A percentile compares a stretch with the other conserved stretches of the same genome.
These are phyloP conservation scores for Xylariales sp. DNA, from an alignment of 2,329 filamentous ascomycete species.

Conservation along the genomic window DNA sequence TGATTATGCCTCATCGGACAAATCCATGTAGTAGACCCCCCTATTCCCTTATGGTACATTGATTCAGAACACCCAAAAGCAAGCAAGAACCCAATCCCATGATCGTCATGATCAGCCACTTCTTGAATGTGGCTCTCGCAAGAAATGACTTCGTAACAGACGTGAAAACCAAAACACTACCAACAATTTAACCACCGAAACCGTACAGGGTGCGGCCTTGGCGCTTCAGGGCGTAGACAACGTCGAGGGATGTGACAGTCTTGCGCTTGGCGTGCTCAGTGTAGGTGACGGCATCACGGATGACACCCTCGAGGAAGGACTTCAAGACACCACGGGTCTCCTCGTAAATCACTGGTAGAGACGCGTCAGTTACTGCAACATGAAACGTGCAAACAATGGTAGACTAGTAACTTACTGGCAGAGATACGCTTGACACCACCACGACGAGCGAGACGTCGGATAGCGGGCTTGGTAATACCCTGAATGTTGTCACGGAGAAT, in stretches of 20 bases:
- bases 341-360: constrained; percentile 66
- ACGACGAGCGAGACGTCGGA: constrained; percentile 97
- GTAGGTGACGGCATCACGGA: constrained; percentile 76
- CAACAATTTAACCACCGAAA: constrained; percentile 51
- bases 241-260: constrained; percentile 63
- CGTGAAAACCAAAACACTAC: constrained; percentile 20
- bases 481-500: constrained; percentile 99
- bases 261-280: constrained; percentile 80
- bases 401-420: constrained; percentile 60
- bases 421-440: constrained; percentile 99
- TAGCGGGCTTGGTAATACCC: constrained; percentile 97
- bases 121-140: constrained; percentile 21
- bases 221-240: constrained; percentile 60
- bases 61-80: constrained; percentile 25
- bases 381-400: too few species aligned
- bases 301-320: constrained; percentile 79
- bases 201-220: constrained; percentile 65
- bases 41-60: constrained; percentile 28
- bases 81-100: constrained; percentile 28
- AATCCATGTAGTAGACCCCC: constrained; percentile 20
- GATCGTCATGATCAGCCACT: constrained; percentile 28
- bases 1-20: constrained; percentile 24
- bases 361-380: too few species aligned
- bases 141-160: constrained; percentile 31
- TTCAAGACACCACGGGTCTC: constrained; percentile 79